Evolutionary conservation across 345 rosid genomes (phyloP).

Genomic region (Atalantia buxifolia): DNA sequence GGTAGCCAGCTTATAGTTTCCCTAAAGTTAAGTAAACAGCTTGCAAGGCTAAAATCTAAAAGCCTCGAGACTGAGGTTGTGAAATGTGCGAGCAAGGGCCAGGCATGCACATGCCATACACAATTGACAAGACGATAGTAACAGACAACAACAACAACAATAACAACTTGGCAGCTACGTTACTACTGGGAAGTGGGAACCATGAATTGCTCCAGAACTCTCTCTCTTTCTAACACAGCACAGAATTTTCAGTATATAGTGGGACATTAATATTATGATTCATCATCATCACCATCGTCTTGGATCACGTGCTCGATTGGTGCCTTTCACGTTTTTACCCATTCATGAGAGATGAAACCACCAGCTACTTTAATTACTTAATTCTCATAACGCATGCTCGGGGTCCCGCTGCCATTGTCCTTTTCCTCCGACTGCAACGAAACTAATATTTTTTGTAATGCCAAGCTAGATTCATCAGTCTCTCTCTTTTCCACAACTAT

Average conservation of each 20-base stretch:
- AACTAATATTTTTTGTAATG: too few species aligned
- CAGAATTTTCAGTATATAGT: background rate
- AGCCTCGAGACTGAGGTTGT: background rate
- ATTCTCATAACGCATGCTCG: background rate
- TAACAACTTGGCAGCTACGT: background rate
- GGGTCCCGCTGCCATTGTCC: slow-evolving; percentile 16
- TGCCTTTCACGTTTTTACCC: slow-evolving; percentile 29
- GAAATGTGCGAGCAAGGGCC: background rate
- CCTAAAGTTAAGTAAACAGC: background rate
- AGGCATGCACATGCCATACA: background rate
- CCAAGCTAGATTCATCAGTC: too few species aligned
- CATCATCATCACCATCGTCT: slow-evolving; percentile 5
- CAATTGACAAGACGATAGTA: background rate
- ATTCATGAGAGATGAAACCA: background rate
- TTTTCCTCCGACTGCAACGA: background rate
- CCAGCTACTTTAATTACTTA: too few species aligned
- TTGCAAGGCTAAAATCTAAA: too few species aligned
- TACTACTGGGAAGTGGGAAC: background rate
- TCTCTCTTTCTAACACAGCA: background rate
- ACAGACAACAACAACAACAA: background rate
- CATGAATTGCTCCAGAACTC: background rate
- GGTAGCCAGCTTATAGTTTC: background rate
- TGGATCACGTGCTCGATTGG: slow-evolving; percentile 34
- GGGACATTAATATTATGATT: background rate
- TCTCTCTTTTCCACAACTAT: too few species aligned